Base-by-base conservation (phyloP, 2,329 filamentous ascomycete species). In the Hirsutella thompsonii region DNA sequence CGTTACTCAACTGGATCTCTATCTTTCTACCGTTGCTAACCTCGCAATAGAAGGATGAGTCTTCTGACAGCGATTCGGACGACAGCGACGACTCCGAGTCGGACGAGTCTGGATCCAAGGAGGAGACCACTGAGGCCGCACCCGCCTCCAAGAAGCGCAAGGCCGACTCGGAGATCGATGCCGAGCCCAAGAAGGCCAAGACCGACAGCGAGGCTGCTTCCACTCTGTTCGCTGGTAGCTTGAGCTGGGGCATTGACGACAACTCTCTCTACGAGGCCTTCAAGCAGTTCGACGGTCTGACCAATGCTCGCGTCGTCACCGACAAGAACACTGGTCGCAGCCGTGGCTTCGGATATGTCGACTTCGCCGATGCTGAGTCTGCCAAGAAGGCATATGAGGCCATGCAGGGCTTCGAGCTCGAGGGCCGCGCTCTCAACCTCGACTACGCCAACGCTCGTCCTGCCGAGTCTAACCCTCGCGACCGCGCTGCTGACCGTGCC, bases 301-400 rank as follows among this genome's bases (percentile, higher is more conserved):
- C 69, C 49, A 74, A 77, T 53, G 82, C 80, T 49, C 82, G 86
- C 53, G 79, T 94, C 56, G 84, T 94, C 60, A 89, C 79, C 52
- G 86, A 94, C 68, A 81, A 81, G 61, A 77, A 81, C 42, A 75
- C 72, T 55, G 84, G 85, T 55, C 82, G 86, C 57, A 90, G 88
- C 63, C 88, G 88, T 67, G 89, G 86, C 50, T 94, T 93, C 62
- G 89, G 89, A 46, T 95, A 94, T 60, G 84, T 94, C 54, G 88
- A 94, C 69, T 94, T 89, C 64, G 69, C 71, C 57, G 76, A 70
- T 50, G 64, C 72, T 45, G 79, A 75, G 45, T 72, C 76, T 58
- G 83, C 83, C 42, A 73, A 74, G 53, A 80, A 79, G 59, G 86
- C 86, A 42, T 74, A 81, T 50, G 76, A 81, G 53, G 78, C 74